phyloP scores from a whole-genome alignment of 768 basidiomycete species.

The Leccinum longicurvipes region DNA sequence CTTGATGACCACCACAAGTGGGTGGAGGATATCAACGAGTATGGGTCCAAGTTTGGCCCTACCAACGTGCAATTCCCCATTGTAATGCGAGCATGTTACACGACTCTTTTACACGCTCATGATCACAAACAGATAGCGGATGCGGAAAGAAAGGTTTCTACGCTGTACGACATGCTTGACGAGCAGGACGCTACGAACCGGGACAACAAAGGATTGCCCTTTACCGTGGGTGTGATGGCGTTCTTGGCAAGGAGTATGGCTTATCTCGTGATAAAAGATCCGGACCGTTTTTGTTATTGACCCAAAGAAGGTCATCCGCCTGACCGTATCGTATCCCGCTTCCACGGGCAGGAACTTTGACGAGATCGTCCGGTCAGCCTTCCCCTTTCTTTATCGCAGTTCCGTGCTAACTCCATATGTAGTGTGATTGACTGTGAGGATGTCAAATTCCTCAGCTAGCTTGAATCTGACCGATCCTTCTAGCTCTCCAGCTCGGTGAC shows the following conservation, averaged over 20 bases:
- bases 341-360: conserved; percentile 93
- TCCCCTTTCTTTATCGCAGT: neutral
- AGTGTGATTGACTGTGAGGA: conserved; percentile 71
- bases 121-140: conserved; percentile 74
- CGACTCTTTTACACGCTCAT: conserved; percentile 9
- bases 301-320: conserved; percentile 91
- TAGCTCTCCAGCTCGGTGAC: conserved; percentile 86
- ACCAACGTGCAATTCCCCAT: conserved; percentile 91
- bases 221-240: conserved; percentile 56
- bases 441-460: conserved; percentile 24
- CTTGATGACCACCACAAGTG: conserved; percentile 82
- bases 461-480: conserved; percentile 13
- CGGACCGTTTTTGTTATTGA: conserved; percentile 98
- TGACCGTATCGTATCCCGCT: conserved; percentile 90
- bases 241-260: neutral
- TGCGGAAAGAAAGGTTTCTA: conserved; percentile 77
- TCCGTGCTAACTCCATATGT: conserved; percentile 7
- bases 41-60: conserved; percentile 63
- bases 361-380: conserved; percentile 55
- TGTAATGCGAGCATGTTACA: conserved; percentile 35
- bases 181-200: conserved; percentile 90
- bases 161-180: conserved; percentile 94
- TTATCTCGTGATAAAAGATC: conserved; percentile 46
- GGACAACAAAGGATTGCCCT: conserved; percentile 84
- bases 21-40: conserved; percentile 86